Percentiles rank a stretch among this genome's conserved stretches.
Conservation (phyloP, 805 yeast species). For the Schwanniomyces polymorphus region DNA sequence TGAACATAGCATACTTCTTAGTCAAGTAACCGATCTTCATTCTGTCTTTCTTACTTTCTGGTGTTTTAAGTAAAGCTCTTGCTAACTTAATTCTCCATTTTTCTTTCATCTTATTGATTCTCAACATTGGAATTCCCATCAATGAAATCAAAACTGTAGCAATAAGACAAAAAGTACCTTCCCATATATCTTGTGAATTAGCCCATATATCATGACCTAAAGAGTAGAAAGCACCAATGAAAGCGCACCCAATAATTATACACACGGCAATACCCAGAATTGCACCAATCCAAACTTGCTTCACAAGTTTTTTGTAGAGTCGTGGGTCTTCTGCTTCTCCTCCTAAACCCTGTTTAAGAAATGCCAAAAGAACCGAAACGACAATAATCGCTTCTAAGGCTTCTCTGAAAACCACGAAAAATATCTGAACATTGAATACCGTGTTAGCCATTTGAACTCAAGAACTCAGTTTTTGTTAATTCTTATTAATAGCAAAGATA, state of each 20-base stretch:
- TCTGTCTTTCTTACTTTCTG: conserved; percentile 48
- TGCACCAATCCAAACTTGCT: conserved; percentile 89
- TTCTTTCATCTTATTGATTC: conserved; percentile 93
- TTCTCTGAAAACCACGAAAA: conserved; percentile 92
- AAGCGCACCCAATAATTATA: conserved; percentile 84
- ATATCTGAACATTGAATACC: conserved; percentile 73
- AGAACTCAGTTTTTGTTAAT: no score
- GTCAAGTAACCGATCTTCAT: conserved; percentile 36
- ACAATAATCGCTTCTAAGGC: conserved; percentile 89
- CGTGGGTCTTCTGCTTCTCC: conserved; percentile 43
- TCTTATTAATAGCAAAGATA: not conserved
- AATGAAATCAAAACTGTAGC: conserved; percentile 86
- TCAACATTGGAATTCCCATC: conserved; percentile 96
- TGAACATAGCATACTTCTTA: conserved; percentile 80
- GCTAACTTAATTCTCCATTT: conserved; percentile 98
- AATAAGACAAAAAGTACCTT: conserved; percentile 88
- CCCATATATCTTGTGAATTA: conserved; percentile 91
- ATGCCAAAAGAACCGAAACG: conserved; percentile 87
- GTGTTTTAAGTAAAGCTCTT: conserved; percentile 66
- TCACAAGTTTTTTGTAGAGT: conserved; percentile 60
- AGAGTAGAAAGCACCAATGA: conserved; percentile 90
- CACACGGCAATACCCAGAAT: conserved; percentile 72
- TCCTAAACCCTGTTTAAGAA: conserved; percentile 86
- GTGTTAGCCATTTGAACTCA: conserved; percentile 21
- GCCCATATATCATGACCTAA: conserved; percentile 84